These are phyloP conservation scores for Cutaneotrichosporon dermatis DNA, from an alignment of 1,284 basidiomycete genomes.

Conservation along the genomic window DNA sequence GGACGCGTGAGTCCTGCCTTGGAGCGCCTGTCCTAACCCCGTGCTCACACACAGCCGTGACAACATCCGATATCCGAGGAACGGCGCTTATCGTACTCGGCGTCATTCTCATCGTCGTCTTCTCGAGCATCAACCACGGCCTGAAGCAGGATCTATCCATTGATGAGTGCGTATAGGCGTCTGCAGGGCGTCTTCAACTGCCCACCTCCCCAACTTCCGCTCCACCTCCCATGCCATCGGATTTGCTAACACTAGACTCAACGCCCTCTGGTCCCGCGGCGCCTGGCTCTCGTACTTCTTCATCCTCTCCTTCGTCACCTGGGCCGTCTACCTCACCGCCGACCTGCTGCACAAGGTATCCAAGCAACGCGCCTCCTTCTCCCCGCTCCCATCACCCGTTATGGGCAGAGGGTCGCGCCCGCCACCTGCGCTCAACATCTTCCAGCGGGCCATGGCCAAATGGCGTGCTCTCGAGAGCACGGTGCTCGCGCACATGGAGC, in stretches of 20 bases:
- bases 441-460: slow-evolving; percentile 25
- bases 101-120: slow-evolving; percentile 49
- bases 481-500: slow-evolving; percentile 62
- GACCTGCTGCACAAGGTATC: slow-evolving; percentile 39
- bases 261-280: slow-evolving; percentile 71
- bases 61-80: slow-evolving; percentile 45
- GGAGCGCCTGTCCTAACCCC: too few species aligned
- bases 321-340: slow-evolving; percentile 58
- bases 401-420: slow-evolving; percentile 15
- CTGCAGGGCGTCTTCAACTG: too few species aligned
- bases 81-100: slow-evolving; percentile 48
- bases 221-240: too few species aligned
- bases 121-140: slow-evolving; percentile 50
- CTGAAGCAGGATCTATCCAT: slow-evolving; percentile 50
- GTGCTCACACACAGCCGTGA: slow-evolving; percentile 36
- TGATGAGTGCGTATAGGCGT: slow-evolving; percentile 48
- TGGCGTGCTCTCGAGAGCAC: slow-evolving; percentile 56
- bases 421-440: not conserved
- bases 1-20: slow-evolving; percentile 49
- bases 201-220: too few species aligned
- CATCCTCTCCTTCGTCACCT: slow-evolving; percentile 65
- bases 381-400: slow-evolving; percentile 52
- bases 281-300: slow-evolving; percentile 85
- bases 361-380: slow-evolving; percentile 42
- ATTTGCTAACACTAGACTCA: slow-evolving; percentile 54